A percentile compares a stretch with the other conserved stretches of the same genome.
Evolutionary conservation across 495 filamentous ascomycete species (phyloP).

Genomic region (Chaetomium cochliodes): DNA sequence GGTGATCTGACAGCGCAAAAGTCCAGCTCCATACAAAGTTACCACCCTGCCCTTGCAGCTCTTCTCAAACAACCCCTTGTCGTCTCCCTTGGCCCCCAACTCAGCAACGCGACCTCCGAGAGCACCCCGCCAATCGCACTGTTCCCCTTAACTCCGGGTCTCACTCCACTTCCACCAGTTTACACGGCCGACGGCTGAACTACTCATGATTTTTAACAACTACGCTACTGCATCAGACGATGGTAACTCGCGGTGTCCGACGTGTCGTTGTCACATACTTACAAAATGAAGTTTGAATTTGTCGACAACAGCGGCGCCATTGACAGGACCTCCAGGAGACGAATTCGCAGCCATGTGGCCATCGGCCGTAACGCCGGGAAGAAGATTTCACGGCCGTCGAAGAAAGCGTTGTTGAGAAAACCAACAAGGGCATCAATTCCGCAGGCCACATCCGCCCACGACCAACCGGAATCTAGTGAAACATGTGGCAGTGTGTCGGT

Average conservation of each 20-base stretch:
- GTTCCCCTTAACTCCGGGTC: no score
- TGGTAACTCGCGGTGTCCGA: no score
- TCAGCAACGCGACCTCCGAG: no score
- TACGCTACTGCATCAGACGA: not conserved
- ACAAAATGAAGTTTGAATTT: conserved; percentile 9
- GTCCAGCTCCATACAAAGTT: no score
- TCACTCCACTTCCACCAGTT: no score
- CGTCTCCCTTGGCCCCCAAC: no score
- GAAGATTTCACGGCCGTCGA: not conserved
- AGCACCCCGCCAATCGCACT: no score
- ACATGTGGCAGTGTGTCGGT: not conserved
- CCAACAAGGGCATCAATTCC: not conserved
- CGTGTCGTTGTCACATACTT: no score
- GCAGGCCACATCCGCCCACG: not conserved
- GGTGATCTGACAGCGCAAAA: no score
- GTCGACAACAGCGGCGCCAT: not conserved
- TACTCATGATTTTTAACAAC: not conserved
- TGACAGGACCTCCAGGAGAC: not conserved
- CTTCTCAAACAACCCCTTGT: no score
- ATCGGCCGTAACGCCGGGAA: conserved; percentile 5
- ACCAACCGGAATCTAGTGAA: not conserved
- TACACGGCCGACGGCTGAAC: no score
- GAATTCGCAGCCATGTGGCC: conserved; percentile 10
- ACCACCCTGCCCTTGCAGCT: no score
- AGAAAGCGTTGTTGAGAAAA: not conserved